Conservation (phyloP, 345 rosid genomes). For the Camelina hispida region DNA sequence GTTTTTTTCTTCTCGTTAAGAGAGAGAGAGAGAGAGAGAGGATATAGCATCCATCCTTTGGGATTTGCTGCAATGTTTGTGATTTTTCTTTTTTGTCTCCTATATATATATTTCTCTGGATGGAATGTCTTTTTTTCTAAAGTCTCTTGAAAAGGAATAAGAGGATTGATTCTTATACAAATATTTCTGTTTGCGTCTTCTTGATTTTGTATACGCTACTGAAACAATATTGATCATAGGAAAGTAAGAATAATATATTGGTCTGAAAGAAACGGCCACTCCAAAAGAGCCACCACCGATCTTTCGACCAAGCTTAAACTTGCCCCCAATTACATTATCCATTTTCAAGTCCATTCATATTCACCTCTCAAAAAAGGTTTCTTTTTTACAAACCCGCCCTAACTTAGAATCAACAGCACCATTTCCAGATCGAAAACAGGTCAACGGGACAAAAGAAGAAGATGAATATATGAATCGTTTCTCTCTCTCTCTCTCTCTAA, state of each 20-base stretch:
- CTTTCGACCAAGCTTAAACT: slow-evolving; percentile 47
- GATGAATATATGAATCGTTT: background rate
- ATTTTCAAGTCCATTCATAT: slow-evolving; percentile 44
- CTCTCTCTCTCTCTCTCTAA: background rate
- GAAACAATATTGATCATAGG: too few relatives aligned
- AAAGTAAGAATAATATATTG: too few relatives aligned
- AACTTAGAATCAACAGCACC: slow-evolving; percentile 1
- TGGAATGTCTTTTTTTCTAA: slow-evolving; percentile 38
- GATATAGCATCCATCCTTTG: slow-evolving; percentile 32
- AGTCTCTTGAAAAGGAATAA: slow-evolving; percentile 33
- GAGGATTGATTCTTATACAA: slow-evolving; percentile 30
- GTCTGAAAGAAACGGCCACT: background rate
- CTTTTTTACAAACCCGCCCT: background rate
- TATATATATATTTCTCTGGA: slow-evolving; percentile 15
- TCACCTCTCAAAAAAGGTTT: too few relatives aligned
- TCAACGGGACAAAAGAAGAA: slow-evolving; percentile 26
- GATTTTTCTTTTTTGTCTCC: slow-evolving; percentile 8
- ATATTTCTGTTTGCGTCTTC: background rate
- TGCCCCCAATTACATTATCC: slow-evolving; percentile 47
- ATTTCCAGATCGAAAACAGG: slow-evolving; percentile 39
- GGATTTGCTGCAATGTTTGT: slow-evolving; percentile 28
- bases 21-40: slow-evolving; percentile 14
- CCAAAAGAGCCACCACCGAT: slow-evolving; percentile 47
- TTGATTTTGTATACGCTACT: background rate
- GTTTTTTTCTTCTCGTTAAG: slow-evolving; percentile 31